Evolutionary conservation across 208 protist species (phyloP), one percentile per base, ranked within the genome.

Genomic region (Novymonas esmeraldas): DNA sequence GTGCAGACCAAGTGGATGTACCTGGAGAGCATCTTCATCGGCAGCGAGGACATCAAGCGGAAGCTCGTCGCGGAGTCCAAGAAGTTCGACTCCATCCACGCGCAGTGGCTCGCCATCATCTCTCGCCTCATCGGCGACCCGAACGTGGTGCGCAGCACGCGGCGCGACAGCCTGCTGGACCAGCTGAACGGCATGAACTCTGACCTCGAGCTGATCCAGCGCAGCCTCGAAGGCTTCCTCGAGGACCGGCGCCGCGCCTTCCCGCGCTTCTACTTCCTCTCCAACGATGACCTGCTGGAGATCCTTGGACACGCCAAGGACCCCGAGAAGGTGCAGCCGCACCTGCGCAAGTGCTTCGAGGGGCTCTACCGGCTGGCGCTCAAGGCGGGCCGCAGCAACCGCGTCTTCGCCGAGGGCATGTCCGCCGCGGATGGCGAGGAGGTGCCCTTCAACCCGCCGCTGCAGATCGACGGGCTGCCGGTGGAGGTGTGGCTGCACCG

Each of bases 201-300:
- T 36, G 92, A 97, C 70, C 79, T 99, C 9, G 97, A 99, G 77
- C 77, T 94, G 36, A 99, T 99, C 65, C 98, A 99, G 78, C 98
- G 99, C 84, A 95, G 92, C 51, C 87, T 99, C 5, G 96, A 98
- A 69, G 89, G 94, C 44, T 99, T 99, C 75, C 84, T 99, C 10
- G 98, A 99, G 81, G 96, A 97, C 57, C 98, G 98, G 58, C 92
- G 98, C 34, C 88, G 90, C 49, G 71, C 90, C 46, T 99, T 99
- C 82, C 97, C 98, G 33, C 89, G 98, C 31, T 99, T 99, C 76
- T 99, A 99, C 82, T 99, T 99, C 55, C 67, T 99, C 18, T 99
- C 97, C 5, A 98, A 99, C 72, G 94, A 99, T 75, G 98, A 99
- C 75, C 65, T 99, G 65, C 87, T 99, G 20, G 97, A 99, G 85